phyloP scores from a whole-genome alignment of 169 alveolate species.

The Cryptosporidium bovis region DNA sequence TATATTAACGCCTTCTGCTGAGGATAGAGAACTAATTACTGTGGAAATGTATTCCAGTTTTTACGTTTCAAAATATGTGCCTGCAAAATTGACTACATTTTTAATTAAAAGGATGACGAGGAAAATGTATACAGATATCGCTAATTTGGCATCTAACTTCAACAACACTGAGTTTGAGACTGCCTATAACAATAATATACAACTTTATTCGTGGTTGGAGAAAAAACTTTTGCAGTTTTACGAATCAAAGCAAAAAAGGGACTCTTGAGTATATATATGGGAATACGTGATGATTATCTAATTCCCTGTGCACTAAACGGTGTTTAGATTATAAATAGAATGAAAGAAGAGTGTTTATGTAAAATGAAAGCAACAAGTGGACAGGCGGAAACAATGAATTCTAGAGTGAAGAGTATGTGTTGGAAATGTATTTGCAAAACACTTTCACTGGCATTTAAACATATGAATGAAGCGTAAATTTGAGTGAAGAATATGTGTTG shows the following conservation, averaged over 20 bases:
- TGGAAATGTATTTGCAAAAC: too few relatives aligned
- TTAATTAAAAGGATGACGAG: conserved; percentile 62
- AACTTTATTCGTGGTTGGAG: conserved; percentile 66
- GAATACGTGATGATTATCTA: too few relatives aligned
- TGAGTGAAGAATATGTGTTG: too few relatives aligned
- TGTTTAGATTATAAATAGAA: too few relatives aligned
- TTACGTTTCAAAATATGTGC: conserved; percentile 45
- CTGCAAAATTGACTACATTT: conserved; percentile 40
- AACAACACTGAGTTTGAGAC: conserved; percentile 38
- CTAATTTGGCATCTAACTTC: conserved; percentile 50
- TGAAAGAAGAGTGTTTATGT: too few relatives aligned
- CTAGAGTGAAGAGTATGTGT: too few relatives aligned
- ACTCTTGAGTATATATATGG: not conserved
- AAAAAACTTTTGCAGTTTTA: conserved; percentile 26
- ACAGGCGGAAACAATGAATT: too few relatives aligned
- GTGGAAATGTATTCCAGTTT: conserved; percentile 62
- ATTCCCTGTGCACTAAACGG: too few relatives aligned
- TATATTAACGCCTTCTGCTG: conserved; percentile 39
- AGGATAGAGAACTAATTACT: conserved; percentile 14
- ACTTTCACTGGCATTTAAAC: too few relatives aligned
- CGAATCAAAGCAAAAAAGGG: conserved; percentile 20
- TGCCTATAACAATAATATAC: conserved; percentile 46
- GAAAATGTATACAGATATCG: conserved; percentile 61
- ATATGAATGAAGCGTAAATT: too few relatives aligned
- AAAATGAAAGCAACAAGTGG: too few relatives aligned